Evolutionary conservation across 495 filamentous ascomycete species (phyloP).

Genomic region (Trypethelium eluteriae): DNA sequence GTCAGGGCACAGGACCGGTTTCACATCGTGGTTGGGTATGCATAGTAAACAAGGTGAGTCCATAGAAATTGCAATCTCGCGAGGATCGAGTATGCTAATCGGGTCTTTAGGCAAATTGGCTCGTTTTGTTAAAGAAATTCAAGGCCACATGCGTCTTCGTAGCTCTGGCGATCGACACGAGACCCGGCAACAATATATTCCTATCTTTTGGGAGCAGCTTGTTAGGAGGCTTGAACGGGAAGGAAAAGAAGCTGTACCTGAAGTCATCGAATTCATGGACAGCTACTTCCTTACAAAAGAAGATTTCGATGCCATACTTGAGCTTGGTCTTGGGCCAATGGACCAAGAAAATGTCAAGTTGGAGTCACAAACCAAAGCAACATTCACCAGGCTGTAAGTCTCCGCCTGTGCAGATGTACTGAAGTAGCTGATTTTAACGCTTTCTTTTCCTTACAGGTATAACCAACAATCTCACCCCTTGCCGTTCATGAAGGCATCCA

Average conservation of each 20-base stretch:
- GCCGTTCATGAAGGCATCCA: conserved; percentile 90
- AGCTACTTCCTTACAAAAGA: conserved; percentile 94
- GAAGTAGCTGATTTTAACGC: background rate
- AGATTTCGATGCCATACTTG: conserved; percentile 85
- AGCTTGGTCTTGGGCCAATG: conserved; percentile 84
- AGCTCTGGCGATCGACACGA: conserved; percentile 89
- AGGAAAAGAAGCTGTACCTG: conserved; percentile 36
- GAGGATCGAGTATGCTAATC: conserved; percentile 18
- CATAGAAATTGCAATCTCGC: background rate
- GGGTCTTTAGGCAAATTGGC: conserved; percentile 57
- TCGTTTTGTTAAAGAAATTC: conserved; percentile 86
- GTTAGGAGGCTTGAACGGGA: conserved; percentile 47
- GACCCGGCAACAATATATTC: conserved; percentile 88
- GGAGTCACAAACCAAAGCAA: conserved; percentile 73
- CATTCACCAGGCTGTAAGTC: conserved; percentile 75
- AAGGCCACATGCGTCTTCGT: conserved; percentile 91
- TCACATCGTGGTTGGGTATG: conserved; percentile 88
- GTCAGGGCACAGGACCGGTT: conserved; percentile 49
- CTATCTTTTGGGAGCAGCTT: conserved; percentile 76
- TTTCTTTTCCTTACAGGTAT: conserved; percentile 48
- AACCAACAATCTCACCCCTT: conserved; percentile 80
- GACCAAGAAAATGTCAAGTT: conserved; percentile 65
- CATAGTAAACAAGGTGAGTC: conserved; percentile 69
- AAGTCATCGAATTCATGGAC: conserved; percentile 81
- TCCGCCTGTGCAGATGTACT: background rate